Evolutionary conservation across 805 yeast species (phyloP).

Genomic region (Grigorovia transvaalensis): DNA sequence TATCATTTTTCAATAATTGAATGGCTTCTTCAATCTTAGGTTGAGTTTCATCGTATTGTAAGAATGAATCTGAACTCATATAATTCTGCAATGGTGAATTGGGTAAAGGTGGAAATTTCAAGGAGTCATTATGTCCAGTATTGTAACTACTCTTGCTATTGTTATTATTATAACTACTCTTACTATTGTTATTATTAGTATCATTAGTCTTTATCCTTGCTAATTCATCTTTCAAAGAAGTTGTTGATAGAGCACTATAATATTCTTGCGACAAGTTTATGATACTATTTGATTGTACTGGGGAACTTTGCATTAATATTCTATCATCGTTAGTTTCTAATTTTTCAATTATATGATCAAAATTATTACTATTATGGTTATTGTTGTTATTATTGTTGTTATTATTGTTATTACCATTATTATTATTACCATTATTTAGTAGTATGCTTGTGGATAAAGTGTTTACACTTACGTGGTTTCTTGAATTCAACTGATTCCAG

Average conservation of each 20-base stretch:
- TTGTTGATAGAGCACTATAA: not conserved
- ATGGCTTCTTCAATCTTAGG: conserved; percentile 17
- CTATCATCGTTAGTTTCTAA: not conserved
- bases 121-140: not conserved
- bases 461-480: conserved; percentile 4
- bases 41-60: not conserved
- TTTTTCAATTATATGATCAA: not conserved
- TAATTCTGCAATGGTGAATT: not conserved
- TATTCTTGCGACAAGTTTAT: conserved; percentile 1
- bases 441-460: conserved; percentile 9
- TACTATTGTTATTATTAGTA: not conserved
- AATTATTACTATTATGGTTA: not conserved
- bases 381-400: not conserved
- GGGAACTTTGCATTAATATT: not conserved
- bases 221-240: not conserved
- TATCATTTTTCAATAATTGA: conserved; percentile 10
- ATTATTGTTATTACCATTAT: not conserved
- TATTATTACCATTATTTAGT: not conserved
- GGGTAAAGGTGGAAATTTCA: not conserved
- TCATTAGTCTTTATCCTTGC: too few relatives aligned
- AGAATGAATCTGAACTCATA: not conserved
- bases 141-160: too few relatives aligned
- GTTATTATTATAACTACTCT: not conserved
- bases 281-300: not conserved
- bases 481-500: not conserved